Conservation (phyloP, 257 asterid species). For the Capsicum pubescens region DNA sequence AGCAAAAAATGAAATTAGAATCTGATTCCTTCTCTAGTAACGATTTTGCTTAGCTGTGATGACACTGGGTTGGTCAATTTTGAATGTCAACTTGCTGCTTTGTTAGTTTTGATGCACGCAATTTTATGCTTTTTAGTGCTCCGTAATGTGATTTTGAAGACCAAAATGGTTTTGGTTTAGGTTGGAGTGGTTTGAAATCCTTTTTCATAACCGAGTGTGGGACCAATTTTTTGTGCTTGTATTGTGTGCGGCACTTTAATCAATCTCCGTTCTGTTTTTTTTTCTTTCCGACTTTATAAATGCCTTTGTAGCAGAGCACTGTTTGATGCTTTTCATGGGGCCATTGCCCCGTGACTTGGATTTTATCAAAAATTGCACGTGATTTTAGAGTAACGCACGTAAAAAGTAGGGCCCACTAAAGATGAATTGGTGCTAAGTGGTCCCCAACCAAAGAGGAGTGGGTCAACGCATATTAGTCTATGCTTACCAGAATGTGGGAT, state of each 20-base stretch:
- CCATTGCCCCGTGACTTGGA: conserved; percentile 42
- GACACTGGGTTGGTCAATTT: not conserved
- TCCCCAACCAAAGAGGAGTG: not conserved
- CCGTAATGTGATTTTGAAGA: not conserved
- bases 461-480: not conserved
- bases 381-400: conserved; percentile 41
- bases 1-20: conserved; percentile 17
- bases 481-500: not conserved
- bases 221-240: not conserved
- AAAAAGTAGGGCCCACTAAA: conserved; percentile 32
- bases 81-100: conserved; percentile 9
- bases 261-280: not conserved
- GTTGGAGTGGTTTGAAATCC: not conserved
- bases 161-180: not conserved
- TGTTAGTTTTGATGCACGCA: not conserved
- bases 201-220: not conserved
- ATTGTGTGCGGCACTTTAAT: not conserved
- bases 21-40: not conserved
- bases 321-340: not conserved
- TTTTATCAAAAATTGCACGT: conserved; percentile 32
- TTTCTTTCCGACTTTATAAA: not conserved
- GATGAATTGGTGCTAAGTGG: not conserved
- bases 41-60: conserved; percentile 11
- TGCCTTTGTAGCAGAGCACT: not conserved
- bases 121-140: not conserved